Base-by-base conservation (phyloP, 768 basidiomycete genomes). In the Hygrocybe coccinea region DNA sequence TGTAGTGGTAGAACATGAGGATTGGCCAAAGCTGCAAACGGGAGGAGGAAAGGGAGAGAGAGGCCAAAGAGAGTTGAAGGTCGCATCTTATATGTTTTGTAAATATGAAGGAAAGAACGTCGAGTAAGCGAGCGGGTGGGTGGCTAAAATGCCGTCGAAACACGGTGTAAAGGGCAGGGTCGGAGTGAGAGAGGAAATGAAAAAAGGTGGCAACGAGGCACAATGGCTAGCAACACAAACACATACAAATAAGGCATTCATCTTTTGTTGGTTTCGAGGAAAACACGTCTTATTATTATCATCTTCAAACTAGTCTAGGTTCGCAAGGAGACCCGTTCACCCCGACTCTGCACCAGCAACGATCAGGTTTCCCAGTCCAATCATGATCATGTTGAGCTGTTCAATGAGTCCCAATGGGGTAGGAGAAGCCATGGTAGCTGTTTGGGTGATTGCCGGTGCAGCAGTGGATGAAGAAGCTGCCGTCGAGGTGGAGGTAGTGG, bases 21-120 rank as follows among this genome's bases (percentile, higher is more conserved):
- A 51, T 66, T 68, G 60, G 71, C 79, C 50, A 67, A 66, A 59
- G 60, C 76, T 57, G 62, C 70, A 17, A 71, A 67, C n/a, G 69
- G 71, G 33, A 68, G 70, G 50, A 67, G 71, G 56, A 70, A 65
- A 29, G 65, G 66, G 50, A 72, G 64, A 35, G 51, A 36, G 25
- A 34, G 36, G 49, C 5, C 5, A 22, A 46, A 22, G 17, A 46
- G 15, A 12, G 44, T 5, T n/a, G 44, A 19, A 12, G 44, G 44
- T 46, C 44, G 44, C 44, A 46, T 46, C 21, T n/a, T 46, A 22
- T 5, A 17, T 4, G 43, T 15, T 19, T 6, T 22, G 41, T n/a
- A n/a, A 22, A n/a, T n/a, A 22, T 3, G 21, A 10, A 22, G 10
- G 41, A 22, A 43, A 10, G 41, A 43, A 22, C n/a, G 21, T n/a